Evolutionary conservation across 441 rosid genomes (phyloP).

Genomic region (Dalechampia spathulata): DNA sequence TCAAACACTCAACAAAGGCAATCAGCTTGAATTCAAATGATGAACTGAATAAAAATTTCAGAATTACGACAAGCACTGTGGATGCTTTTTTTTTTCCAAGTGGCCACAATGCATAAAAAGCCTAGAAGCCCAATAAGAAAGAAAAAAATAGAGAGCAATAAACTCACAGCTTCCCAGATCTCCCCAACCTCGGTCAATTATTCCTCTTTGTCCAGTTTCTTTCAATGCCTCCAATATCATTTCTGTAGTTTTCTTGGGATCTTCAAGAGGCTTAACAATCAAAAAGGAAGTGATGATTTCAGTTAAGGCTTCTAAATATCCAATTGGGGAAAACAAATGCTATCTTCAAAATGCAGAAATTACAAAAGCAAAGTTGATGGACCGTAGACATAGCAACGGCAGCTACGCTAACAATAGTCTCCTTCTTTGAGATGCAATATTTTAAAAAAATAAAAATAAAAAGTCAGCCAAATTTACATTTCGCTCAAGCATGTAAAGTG

Average conservation of each 20-base stretch:
- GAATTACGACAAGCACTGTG: neutral
- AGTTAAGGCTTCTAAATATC: slow-evolving; percentile 4
- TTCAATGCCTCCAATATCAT: slow-evolving; percentile 75
- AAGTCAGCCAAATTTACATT: no score
- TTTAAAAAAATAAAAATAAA: no score
- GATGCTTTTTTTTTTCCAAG: neutral
- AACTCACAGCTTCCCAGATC: slow-evolving; percentile 86
- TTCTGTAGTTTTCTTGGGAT: slow-evolving; percentile 67
- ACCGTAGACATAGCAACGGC: neutral
- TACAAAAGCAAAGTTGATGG: neutral
- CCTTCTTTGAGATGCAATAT: no score
- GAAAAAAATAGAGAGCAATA: slow-evolving; percentile 17
- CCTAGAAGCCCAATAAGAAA: neutral
- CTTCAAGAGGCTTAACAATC: slow-evolving; percentile 79
- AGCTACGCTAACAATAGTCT: no score
- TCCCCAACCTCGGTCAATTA: slow-evolving; percentile 96
- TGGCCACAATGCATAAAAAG: neutral
- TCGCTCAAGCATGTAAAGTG: no score
- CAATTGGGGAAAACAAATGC: neutral
- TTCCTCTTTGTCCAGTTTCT: slow-evolving; percentile 90
- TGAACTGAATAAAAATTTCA: neutral
- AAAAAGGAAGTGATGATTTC: slow-evolving; percentile 16
- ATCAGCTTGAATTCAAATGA: neutral
- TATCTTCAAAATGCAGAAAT: slow-evolving; percentile 3
- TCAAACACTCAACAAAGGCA: neutral